These are phyloP conservation scores for Penicillium sp. DNA, from an alignment of 2,329 filamentous ascomycete genomes.

Conservation along the genomic window DNA sequence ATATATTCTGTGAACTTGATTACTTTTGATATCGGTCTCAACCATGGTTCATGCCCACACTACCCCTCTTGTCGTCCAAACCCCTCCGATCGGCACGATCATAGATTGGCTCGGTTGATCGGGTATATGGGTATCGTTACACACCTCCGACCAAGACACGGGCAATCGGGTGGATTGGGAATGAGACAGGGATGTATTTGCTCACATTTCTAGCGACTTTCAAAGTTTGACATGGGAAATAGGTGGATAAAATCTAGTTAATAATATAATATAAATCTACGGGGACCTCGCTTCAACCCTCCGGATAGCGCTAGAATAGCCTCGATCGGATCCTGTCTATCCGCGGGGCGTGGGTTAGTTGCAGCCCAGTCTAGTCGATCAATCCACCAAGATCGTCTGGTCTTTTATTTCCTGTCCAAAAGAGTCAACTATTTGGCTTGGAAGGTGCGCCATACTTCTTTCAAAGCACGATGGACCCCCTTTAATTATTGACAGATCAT, in stretches of 20 bases:
- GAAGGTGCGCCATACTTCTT: slow-evolving; percentile 6
- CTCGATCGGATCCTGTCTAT: slow-evolving; percentile 8
- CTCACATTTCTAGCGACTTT: slow-evolving; percentile 1
- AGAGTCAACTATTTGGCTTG: background rate
- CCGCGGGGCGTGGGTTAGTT: slow-evolving; percentile 13
- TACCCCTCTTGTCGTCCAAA: slow-evolving; percentile 13
- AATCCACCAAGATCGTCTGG: slow-evolving; percentile 8
- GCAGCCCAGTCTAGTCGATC: slow-evolving; percentile 16
- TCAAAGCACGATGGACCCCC: slow-evolving; percentile 2
- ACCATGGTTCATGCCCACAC: slow-evolving; percentile 22
- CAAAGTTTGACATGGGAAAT: background rate
- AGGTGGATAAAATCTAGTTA: background rate
- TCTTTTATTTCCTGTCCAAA: background rate
- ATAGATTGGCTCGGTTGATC: slow-evolving; percentile 10
- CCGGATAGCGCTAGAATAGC: slow-evolving; percentile 4
- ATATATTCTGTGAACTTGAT: background rate
- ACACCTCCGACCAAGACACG: slow-evolving; percentile 14
- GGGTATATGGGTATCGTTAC: slow-evolving; percentile 11
- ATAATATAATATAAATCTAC: background rate
- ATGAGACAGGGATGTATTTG: slow-evolving; percentile 23
- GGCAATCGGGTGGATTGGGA: slow-evolving; percentile 14
- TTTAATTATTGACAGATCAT: slow-evolving; percentile 17
- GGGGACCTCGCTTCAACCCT: background rate
- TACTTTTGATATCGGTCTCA: background rate
- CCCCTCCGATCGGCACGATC: slow-evolving; percentile 18